Base-by-base conservation (phyloP, 148 eudicot genomes). In the Cornus controversa region DNA sequence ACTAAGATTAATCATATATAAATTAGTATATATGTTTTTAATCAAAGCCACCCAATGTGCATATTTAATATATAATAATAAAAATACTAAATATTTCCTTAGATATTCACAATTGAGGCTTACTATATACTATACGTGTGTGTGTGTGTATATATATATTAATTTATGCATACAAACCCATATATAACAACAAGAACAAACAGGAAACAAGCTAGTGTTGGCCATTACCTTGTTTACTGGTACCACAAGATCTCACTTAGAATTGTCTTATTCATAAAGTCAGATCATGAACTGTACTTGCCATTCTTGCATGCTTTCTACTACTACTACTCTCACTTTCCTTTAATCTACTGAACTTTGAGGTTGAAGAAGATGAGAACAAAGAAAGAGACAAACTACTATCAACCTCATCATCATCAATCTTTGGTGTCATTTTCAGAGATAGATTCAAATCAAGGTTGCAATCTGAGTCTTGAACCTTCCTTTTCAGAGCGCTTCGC, bases 261-360 rank as follows among this genome's bases (percentile, higher is more conserved):
- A 80, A 82, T 78, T 91, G 89, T 91, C 84, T 79, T 82, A 72
- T 89, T 89, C 91, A 89, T 78, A 91, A 79, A 83, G 91, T 86
- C 90, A 91, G 90, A 88, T 91, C 92, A 68, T 89, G 88, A 60
- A 40, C 8, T 40, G 60, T 69, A 79, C 80, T 80, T 81, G 78
- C 82, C 76, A 37, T 54, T 68, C 77, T 82, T 79, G 82, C 75
- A 74, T 80, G 76, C 66, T 84, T 82, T 68, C 60, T 81, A 79
- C 75, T 28, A 50, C 8, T 60, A 64, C 4, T 40, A 40, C 45
- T 40, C 45, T 66, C 60, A n/a, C 57, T 71, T 70, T 71, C 63
- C 63, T 81, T 62, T 67, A 68, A 25, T 69, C 73, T 82, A 57
- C 73, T 74, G 58, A 24, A 74, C 53, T 74, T 78, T 26, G 79